A percentile compares a stretch with the other conserved stretches of the same genome.
phyloP scores from a whole-genome alignment of 805 yeast species.

The Nakazawaea anatomiae region DNA sequence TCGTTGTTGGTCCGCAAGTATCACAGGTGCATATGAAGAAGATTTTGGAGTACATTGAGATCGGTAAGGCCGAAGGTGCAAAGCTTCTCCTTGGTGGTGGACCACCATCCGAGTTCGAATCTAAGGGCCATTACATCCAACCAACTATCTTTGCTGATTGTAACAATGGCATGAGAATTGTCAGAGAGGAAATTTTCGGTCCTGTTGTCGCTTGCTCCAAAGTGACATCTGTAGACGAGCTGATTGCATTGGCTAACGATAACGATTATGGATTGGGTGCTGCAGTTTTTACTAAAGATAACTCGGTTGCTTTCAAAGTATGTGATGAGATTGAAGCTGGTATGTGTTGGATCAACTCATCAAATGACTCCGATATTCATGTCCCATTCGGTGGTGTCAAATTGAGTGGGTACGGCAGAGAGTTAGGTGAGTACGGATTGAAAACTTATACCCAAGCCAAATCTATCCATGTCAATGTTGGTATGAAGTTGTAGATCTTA shows the following conservation, averaged over 20 bases:
- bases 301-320: conserved; percentile 56
- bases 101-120: conserved; percentile 36
- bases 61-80: conserved; percentile 72
- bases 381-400: conserved; percentile 70
- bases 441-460: conserved; percentile 61
- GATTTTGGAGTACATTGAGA: conserved; percentile 58
- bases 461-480: conserved; percentile 66
- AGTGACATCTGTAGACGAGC: conserved; percentile 63
- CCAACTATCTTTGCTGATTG: conserved; percentile 75
- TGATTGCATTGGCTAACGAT: conserved; percentile 56
- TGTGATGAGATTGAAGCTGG: conserved; percentile 64
- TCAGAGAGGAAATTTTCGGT: conserved; percentile 73
- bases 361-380: conserved; percentile 49
- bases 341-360: conserved; percentile 55
- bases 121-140: conserved; percentile 59
- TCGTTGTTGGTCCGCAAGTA: conserved; percentile 71
- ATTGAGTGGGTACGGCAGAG: conserved; percentile 58
- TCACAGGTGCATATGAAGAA: conserved; percentile 61
- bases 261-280: conserved; percentile 76
- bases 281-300: conserved; percentile 62
- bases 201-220: conserved; percentile 70
- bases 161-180: conserved; percentile 55
- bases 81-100: conserved; percentile 64
- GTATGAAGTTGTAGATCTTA: conserved; percentile 16
- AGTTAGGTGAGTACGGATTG: conserved; percentile 41